Evolutionary conservation across 2,329 filamentous ascomycete species (phyloP).

Genomic region (Cyclaneusma minus): DNA sequence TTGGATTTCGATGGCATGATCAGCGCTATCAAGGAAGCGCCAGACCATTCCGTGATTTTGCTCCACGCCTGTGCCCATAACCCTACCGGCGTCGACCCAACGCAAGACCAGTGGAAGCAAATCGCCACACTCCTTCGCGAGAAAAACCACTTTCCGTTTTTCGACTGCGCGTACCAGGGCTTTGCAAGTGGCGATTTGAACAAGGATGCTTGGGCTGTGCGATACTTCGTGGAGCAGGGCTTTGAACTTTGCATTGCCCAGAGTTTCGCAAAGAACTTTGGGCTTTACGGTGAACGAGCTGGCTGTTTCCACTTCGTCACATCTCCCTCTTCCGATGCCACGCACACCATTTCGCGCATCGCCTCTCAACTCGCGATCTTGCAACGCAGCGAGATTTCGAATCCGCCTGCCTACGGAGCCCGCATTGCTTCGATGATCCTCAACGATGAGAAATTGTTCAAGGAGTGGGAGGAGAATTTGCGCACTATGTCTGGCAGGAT

Average conservation of each 20-base stretch:
- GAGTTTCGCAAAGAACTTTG: slow-evolving; percentile 97
- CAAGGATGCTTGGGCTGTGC: slow-evolving; percentile 80
- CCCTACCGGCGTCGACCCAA: slow-evolving; percentile 92
- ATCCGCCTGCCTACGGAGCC: slow-evolving; percentile 88
- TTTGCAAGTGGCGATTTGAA: slow-evolving; percentile 85
- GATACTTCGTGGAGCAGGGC: slow-evolving; percentile 84
- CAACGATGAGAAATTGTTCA: slow-evolving; percentile 68
- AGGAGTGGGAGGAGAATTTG: slow-evolving; percentile 86
- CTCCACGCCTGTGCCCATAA: slow-evolving; percentile 96
- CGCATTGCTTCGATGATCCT: slow-evolving; percentile 73
- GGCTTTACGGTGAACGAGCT: slow-evolving; percentile 89
- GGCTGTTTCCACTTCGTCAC: slow-evolving; percentile 94
- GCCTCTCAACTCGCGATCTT: slow-evolving; percentile 83
- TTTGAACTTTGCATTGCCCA: slow-evolving; percentile 82
- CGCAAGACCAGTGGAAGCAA: slow-evolving; percentile 85
- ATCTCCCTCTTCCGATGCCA: slow-evolving; percentile 50
- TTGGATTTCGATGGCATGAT: slow-evolving; percentile 89
- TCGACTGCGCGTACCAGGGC: slow-evolving; percentile 94
- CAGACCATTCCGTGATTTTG: slow-evolving; percentile 70
- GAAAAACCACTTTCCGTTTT: slow-evolving; percentile 90
- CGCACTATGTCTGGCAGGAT: slow-evolving; percentile 91
- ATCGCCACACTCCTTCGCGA: slow-evolving; percentile 62
- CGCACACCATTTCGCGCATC: slow-evolving; percentile 44
- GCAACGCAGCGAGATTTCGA: slow-evolving; percentile 94
- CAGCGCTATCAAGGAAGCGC: slow-evolving; percentile 50